Conservation (phyloP, 352 stramenopile species). For the Thalassiosira delicatula region DNA sequence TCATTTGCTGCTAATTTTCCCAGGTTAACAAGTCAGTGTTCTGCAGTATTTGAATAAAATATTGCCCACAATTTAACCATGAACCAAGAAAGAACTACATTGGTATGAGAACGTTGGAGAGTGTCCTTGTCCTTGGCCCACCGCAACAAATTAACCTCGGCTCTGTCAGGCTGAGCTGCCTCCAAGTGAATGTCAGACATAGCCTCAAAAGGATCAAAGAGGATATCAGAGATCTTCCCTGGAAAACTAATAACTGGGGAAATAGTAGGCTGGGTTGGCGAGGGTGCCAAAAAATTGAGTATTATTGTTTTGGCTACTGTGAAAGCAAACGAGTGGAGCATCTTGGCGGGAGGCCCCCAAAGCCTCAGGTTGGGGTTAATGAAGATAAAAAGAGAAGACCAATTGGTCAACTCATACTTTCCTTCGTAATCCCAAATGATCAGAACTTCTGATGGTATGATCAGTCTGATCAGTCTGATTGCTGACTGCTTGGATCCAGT, state of each 20-base stretch:
- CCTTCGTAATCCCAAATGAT: not conserved
- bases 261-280: too few relatives aligned
- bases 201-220: not conserved
- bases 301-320: not conserved
- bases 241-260: too few relatives aligned
- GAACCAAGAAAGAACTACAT: not conserved
- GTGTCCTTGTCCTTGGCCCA: conserved; percentile 33
- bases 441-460: not conserved
- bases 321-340: not conserved
- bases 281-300: too few relatives aligned
- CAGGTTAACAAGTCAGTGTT: too few relatives aligned
- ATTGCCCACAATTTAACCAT: not conserved
- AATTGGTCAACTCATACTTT: not conserved
- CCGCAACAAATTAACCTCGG: conserved; percentile 22
- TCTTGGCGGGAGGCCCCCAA: not conserved
- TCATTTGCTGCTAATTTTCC: too few relatives aligned
- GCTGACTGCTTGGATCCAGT: too few relatives aligned
- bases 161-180: conserved; percentile 37
- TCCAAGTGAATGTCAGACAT: not conserved
- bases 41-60: not conserved
- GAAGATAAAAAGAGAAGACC: not conserved
- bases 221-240: not conserved
- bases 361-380: not conserved
- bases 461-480: too few relatives aligned
- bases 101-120: not conserved